Evolutionary conservation across 1,284 basidiomycete species (phyloP).

Genomic region (Dichomitus squalens): DNA sequence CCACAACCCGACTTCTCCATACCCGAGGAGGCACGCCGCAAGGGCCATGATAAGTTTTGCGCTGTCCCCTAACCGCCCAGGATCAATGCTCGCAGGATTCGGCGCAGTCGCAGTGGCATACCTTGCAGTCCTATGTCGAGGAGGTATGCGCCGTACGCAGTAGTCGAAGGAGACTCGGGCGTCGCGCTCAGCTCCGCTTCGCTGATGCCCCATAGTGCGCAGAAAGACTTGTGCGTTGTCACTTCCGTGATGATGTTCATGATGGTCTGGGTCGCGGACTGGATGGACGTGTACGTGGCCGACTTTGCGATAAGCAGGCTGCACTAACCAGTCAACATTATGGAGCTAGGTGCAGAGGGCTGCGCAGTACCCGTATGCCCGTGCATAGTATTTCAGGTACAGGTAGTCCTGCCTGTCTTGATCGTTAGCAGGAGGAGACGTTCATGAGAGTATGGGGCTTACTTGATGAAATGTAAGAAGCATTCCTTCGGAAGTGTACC

Average conservation of each 20-base stretch:
- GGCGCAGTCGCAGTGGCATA: slow-evolving; percentile 21
- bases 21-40: slow-evolving; percentile 87
- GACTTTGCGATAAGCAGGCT: slow-evolving; percentile 84
- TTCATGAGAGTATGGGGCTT: slow-evolving; percentile 20
- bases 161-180: slow-evolving; percentile 71
- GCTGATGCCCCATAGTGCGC: slow-evolving; percentile 69
- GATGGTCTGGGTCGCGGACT: slow-evolving; percentile 67
- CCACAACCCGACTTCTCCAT: slow-evolving; percentile 93
- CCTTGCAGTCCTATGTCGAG: slow-evolving; percentile 77
- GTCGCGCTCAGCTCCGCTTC: slow-evolving; percentile 60
- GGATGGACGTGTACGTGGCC: slow-evolving; percentile 63
- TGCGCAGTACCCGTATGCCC: slow-evolving; percentile 62
- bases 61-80: slow-evolving; percentile 56
- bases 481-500: slow-evolving; percentile 67
- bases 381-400: slow-evolving; percentile 79
- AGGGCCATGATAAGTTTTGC: slow-evolving; percentile 80
- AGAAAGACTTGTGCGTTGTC: slow-evolving; percentile 73
- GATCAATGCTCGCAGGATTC: neutral
- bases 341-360: neutral
- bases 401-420: slow-evolving; percentile 70
- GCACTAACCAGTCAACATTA: neutral
- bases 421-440: neutral
- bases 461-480: slow-evolving; percentile 90
- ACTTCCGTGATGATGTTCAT: slow-evolving; percentile 71
- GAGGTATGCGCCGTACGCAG: slow-evolving; percentile 86